Conservation (phyloP, 495 filamentous ascomycete genomes). For the Pseudotulostoma volvatum region DNA sequence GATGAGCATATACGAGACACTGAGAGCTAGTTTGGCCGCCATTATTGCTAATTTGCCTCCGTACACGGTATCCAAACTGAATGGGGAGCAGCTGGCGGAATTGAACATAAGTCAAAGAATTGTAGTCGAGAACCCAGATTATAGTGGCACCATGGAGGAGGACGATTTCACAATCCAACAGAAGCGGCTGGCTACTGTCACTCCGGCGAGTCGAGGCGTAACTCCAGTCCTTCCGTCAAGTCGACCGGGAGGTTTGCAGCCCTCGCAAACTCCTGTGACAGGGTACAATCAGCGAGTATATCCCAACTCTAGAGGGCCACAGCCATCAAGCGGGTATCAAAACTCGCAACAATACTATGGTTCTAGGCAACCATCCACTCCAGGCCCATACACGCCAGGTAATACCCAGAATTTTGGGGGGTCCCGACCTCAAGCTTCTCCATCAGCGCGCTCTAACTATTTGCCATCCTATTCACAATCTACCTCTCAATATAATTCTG, state of each 20-base stretch:
- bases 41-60: slow-evolving; percentile 67
- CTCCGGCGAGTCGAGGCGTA: slow-evolving; percentile 12
- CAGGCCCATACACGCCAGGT: slow-evolving; percentile 19
- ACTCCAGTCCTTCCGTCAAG: slow-evolving; percentile 21
- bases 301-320: slow-evolving; percentile 18
- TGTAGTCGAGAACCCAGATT: slow-evolving; percentile 50
- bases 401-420: slow-evolving; percentile 17
- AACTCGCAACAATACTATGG: slow-evolving; percentile 25
- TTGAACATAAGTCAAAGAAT: slow-evolving; percentile 75
- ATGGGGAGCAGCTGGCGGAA: slow-evolving; percentile 67
- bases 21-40: slow-evolving; percentile 54
- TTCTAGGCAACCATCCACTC: slow-evolving; percentile 22
- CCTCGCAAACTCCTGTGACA: slow-evolving; percentile 15
- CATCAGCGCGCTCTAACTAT: slow-evolving; percentile 24
- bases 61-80: slow-evolving; percentile 68
- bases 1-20: slow-evolving; percentile 50
- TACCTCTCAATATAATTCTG: slow-evolving; percentile 24
- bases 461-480: slow-evolving; percentile 22
- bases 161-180: slow-evolving; percentile 43
- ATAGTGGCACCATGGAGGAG: slow-evolving; percentile 72
- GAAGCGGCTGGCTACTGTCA: slow-evolving; percentile 19
- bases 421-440: slow-evolving; percentile 27
- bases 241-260: slow-evolving; percentile 7
- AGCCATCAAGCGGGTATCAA: slow-evolving; percentile 20
- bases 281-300: slow-evolving; percentile 23